Evolutionary conservation across 805 yeast species (phyloP).

Genomic region (Kuraishia hungarica): DNA sequence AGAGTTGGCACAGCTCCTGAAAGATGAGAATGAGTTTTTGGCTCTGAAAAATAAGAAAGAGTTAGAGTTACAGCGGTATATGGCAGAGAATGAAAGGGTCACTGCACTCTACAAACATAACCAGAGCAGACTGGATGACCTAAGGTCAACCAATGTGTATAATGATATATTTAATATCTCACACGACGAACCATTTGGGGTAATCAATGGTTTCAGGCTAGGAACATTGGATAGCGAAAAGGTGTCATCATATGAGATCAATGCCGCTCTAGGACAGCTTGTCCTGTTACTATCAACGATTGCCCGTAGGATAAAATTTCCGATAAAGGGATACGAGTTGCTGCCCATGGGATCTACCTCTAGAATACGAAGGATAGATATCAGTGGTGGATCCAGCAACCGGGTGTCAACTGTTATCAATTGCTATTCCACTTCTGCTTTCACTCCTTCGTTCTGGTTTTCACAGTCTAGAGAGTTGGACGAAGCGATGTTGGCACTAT

Average conservation of each 20-base stretch:
- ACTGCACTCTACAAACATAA: conserved; percentile 56
- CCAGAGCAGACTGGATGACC: conserved; percentile 55
- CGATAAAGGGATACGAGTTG: conserved; percentile 50
- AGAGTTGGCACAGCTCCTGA: conserved; percentile 26
- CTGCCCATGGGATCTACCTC: conserved; percentile 84
- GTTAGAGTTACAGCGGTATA: conserved; percentile 39
- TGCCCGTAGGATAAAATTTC: conserved; percentile 43
- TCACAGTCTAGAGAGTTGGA: conserved; percentile 74
- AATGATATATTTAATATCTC: conserved; percentile 79
- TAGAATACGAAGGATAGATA: conserved; percentile 50
- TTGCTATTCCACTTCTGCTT: conserved; percentile 34
- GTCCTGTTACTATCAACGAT: conserved; percentile 63
- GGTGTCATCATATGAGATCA: conserved; percentile 86
- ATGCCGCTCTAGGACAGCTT: conserved; percentile 86
- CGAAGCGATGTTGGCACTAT: conserved; percentile 68
- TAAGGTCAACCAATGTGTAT: conserved; percentile 74
- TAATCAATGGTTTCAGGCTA: conserved; percentile 78
- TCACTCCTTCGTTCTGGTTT: conserved; percentile 11
- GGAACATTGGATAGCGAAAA: conserved; percentile 54
- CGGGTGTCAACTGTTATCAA: conserved; percentile 13
- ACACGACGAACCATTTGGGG: conserved; percentile 76
- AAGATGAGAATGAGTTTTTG: conserved; percentile 38
- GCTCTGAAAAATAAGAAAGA: conserved; percentile 46
- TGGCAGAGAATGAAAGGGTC: conserved; percentile 51
- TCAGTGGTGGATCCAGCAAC: conserved; percentile 19